Base-by-base conservation (phyloP, 257 asterid genomes). In the Asclepias syriaca region DNA sequence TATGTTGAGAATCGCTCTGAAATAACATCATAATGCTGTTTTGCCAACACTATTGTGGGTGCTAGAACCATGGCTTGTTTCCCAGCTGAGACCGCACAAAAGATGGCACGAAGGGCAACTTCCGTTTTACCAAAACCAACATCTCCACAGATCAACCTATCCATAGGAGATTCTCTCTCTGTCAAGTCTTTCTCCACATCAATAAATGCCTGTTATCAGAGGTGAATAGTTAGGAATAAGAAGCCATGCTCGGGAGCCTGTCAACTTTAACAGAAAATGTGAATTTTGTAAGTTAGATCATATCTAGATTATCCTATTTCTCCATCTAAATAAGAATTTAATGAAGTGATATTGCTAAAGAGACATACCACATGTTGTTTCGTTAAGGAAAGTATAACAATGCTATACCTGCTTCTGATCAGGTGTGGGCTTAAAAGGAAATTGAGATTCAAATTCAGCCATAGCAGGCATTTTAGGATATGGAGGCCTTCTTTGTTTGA, bases 41-140 rank as follows among this genome's bases (percentile, higher is more conserved):
- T 94, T 73, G 99, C 99, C 77, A 94, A 85, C 68, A 94, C 97
- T 66, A 89, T 91, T 32, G 99, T 94, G 4, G 97, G 99, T 39
- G 97, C 96, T 78, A 94, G 88, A 75, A 94, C 87, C 99, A 94
- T 91, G 66, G 96, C 93, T 74, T 94, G 99, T 88, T 87, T 91
- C 60, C 96, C 91, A 77, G 97, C 81, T 61, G 96, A 83, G 74
- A 94, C 88, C 78, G 91, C 99, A 81, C 94, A 89, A 85, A 80
- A 88, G 86, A 94, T 89, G 79, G 97, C 99, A 78, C 97, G 99
- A 61, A 94, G 71, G 65, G 99, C 97, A 77, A 94, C 99, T 87
- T 94, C 99, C 65, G 97, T 94, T 85, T 94, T 94, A 77, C 99
- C 99, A 77, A 94, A 91, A 76, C 99, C 99, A 65, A 91, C 99